Base-by-base conservation (phyloP, 345 rosid genomes). In the Populus simonii region DNA sequence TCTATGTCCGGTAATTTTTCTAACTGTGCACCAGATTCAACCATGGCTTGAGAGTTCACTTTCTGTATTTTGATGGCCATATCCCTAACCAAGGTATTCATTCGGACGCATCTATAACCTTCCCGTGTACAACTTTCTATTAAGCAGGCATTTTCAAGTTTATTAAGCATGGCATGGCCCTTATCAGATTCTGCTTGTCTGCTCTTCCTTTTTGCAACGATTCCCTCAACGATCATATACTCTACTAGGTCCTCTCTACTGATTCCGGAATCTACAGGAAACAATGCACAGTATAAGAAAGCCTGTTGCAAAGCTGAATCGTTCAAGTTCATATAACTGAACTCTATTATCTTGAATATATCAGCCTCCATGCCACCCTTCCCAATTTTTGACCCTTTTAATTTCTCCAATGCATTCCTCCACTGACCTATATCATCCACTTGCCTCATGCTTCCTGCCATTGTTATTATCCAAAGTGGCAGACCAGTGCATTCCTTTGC, bases 51-150 rank as follows among this genome's bases (percentile, higher is more conserved):
- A 5, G 39, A 6, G 5, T 15, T 23, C 15, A 12, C 65, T 47
- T 29, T 39, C 61, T 49, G 49, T 4, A 61, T 31, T 23, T 72
- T 43, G 18, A 72, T 1, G 18, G 88, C 83, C 85, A 87, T 74
- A 18, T 76, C 84, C 70, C 81, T 80, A 4, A 77, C 36, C 49
- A 84, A 3, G 1, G 63, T 80, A 74, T 82, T 83, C 83, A 86
- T 82, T 45, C 43, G 82, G 62, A 75, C 69, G 36, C 17, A 70
- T 18, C 39, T 29, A 2, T 68, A 23, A 23, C 2, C 5, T 20
- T 8, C 47, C 13, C 6, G 25, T 41, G 8, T 2, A 22, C 0
- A 47, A 7, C 20, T 27, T 77, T 82, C 85, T 17, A 84, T 35
- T 57, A 80, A 47, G 8, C 74, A 70, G 0, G 65, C 70, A 8